A percentile compares a stretch with the other conserved stretches of the same genome.
phyloP scores from a whole-genome alignment of 2,329 filamentous ascomycete genomes.

The Talaromyces sp. region DNA sequence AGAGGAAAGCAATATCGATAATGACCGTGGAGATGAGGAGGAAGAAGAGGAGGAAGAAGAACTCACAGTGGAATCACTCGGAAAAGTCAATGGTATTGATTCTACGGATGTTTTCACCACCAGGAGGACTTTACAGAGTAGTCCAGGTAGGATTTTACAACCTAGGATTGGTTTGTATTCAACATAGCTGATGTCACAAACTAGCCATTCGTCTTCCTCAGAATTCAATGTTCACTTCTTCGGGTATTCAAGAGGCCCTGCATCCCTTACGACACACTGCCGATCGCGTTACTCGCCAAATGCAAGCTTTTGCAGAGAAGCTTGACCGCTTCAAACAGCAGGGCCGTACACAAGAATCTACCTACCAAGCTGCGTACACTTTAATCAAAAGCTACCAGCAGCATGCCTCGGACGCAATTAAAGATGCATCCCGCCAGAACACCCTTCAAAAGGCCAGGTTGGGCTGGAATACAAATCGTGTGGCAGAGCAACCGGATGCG shows the following conservation, averaged over 20 bases:
- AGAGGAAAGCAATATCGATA: constrained; percentile 16
- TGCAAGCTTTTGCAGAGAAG: constrained; percentile 79
- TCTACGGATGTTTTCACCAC: constrained; percentile 20
- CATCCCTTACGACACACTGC: constrained; percentile 62
- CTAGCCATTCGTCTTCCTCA: constrained; percentile 21
- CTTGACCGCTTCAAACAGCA: constrained; percentile 70
- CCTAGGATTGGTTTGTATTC: not conserved
- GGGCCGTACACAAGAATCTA: constrained; percentile 40
- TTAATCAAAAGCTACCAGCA: constrained; percentile 63
- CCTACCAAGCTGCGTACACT: constrained; percentile 63
- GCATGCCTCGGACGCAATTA: constrained; percentile 52
- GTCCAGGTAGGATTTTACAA: constrained; percentile 12
- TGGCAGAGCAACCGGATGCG: constrained; percentile 18
- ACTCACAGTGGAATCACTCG: constrained; percentile 26
- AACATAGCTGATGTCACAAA: not conserved
- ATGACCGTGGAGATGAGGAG: constrained; percentile 17
- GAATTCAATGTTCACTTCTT: constrained; percentile 40
- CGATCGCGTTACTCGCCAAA: constrained; percentile 71
- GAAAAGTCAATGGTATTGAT: constrained; percentile 28
- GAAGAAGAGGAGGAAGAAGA: constrained; percentile 27
- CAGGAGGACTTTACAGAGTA: constrained; percentile 9
- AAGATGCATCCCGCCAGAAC: constrained; percentile 39
- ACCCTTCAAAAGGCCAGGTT: constrained; percentile 38
- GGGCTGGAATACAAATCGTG: constrained; percentile 28
- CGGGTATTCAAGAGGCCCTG: constrained; percentile 51